phyloP scores from a whole-genome alignment of 345 rosid genomes.

The Citrus cavaleriei region DNA sequence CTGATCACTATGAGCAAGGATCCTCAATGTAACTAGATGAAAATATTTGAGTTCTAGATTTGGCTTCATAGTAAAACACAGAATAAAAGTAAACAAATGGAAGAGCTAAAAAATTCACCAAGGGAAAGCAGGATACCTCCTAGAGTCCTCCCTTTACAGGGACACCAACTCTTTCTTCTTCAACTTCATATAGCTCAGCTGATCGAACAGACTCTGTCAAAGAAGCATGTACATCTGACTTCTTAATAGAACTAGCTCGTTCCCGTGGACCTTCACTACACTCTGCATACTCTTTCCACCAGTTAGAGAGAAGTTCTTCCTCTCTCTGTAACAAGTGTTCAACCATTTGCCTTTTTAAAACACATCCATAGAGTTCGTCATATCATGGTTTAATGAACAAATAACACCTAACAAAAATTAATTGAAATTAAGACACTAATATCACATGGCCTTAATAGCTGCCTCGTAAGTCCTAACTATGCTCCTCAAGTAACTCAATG shows the following conservation, averaged over 20 bases:
- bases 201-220: slow-evolving; percentile 35
- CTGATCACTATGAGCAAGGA: neutral
- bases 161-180: slow-evolving; percentile 96
- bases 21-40: neutral
- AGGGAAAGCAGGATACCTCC: slow-evolving; percentile 46
- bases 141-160: slow-evolving; percentile 98
- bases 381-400: neutral
- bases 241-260: slow-evolving; percentile 30
- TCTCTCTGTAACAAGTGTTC: slow-evolving; percentile 53
- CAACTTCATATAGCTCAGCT: slow-evolving; percentile 46
- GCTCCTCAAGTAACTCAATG: neutral
- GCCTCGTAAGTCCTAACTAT: neutral
- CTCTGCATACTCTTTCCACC: slow-evolving; percentile 99
- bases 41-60: neutral
- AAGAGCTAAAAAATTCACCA: neutral
- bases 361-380: neutral
- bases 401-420: neutral
- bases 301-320: slow-evolving; percentile 83
- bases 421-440: neutral
- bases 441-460: neutral
- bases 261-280: slow-evolving; percentile 85
- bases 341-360: neutral
- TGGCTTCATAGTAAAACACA: neutral
- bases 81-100: neutral
- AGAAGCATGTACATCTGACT: slow-evolving; percentile 30